Conservation (phyloP, 768 basidiomycete genomes). For the Boletellus ananas region DNA sequence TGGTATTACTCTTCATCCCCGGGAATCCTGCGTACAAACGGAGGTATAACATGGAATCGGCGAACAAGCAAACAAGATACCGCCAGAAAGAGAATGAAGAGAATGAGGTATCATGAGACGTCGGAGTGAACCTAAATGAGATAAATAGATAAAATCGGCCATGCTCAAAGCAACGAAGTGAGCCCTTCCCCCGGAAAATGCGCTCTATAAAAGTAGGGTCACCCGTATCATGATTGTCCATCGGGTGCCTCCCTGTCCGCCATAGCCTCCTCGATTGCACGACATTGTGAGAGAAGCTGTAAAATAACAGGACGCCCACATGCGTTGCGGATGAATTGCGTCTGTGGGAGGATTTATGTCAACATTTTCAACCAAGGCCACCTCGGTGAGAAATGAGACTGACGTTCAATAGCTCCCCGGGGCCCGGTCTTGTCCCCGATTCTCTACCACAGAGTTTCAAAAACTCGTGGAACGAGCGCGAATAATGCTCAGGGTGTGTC, state of each 20-base stretch:
- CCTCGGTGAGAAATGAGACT: constrained; percentile 14
- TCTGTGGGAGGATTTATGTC: constrained; percentile 35
- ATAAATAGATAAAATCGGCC: constrained; percentile 1
- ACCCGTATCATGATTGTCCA: too few species aligned
- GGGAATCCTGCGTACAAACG: neutral
- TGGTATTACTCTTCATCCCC: neutral
- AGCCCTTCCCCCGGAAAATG: too few species aligned
- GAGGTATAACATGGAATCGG: constrained; percentile 2
- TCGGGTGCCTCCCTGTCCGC: constrained; percentile 10
- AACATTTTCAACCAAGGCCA: neutral
- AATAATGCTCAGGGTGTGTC: constrained; percentile 54
- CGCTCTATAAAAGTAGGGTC: too few species aligned
- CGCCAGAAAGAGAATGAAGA: neutral
- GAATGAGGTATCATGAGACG: neutral
- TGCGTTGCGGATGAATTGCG: constrained; percentile 61
- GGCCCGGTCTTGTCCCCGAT: constrained; percentile 49
- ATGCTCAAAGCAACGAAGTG: too few species aligned
- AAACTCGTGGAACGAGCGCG: constrained; percentile 71
- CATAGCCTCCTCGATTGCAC: constrained; percentile 53
- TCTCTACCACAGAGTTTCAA: constrained; percentile 63
- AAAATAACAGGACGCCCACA: constrained; percentile 66
- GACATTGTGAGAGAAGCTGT: constrained; percentile 64
- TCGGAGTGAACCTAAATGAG: neutral
- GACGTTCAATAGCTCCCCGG: constrained; percentile 58
- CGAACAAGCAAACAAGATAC: constrained; percentile 5